A percentile compares a stretch with the other conserved stretches of the same genome.
These are phyloP conservation scores for Fragaria nilgerrensis DNA, from an alignment of 306 rosid genomes.

Conservation along the genomic window DNA sequence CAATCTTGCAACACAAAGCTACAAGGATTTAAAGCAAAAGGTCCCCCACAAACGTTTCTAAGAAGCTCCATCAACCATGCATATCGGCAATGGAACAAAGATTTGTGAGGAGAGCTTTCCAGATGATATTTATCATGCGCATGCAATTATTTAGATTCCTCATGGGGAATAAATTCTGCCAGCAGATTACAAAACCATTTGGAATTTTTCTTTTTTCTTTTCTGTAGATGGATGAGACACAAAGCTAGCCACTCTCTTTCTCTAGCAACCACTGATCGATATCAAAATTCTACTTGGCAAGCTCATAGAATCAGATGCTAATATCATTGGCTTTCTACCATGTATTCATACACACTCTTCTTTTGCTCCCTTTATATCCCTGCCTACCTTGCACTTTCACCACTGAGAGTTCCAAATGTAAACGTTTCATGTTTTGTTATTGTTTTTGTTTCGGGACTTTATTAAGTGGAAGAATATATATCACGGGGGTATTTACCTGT, in stretches of 20 bases:
- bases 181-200: slow-evolving; percentile 34
- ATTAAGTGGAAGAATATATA: slow-evolving; percentile 1
- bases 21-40: background rate
- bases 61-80: slow-evolving; percentile 5
- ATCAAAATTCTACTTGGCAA: slow-evolving; percentile 30
- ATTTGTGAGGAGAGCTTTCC: slow-evolving; percentile 16
- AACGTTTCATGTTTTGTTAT: slow-evolving; percentile 5
- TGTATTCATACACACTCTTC: background rate
- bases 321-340: slow-evolving; percentile 24
- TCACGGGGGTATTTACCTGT: background rate
- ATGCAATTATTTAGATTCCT: slow-evolving; percentile 42
- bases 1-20: background rate
- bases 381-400: slow-evolving; percentile 23
- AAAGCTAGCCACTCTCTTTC: slow-evolving; percentile 46
- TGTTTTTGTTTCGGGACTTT: background rate
- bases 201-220: slow-evolving; percentile 43
- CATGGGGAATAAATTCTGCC: slow-evolving; percentile 49
- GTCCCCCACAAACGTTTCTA: slow-evolving; percentile 2
- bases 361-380: slow-evolving; percentile 32
- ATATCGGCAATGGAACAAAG: slow-evolving; percentile 21
- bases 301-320: slow-evolving; percentile 64
- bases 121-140: slow-evolving; percentile 31
- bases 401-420: slow-evolving; percentile 16
- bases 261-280: slow-evolving; percentile 20
- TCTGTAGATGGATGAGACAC: slow-evolving; percentile 40